A percentile compares a stretch with the other conserved stretches of the same genome.
phyloP scores from a whole-genome alignment of 176 grass and related monocot genomes.

The Hsuehochloa calcarea region DNA sequence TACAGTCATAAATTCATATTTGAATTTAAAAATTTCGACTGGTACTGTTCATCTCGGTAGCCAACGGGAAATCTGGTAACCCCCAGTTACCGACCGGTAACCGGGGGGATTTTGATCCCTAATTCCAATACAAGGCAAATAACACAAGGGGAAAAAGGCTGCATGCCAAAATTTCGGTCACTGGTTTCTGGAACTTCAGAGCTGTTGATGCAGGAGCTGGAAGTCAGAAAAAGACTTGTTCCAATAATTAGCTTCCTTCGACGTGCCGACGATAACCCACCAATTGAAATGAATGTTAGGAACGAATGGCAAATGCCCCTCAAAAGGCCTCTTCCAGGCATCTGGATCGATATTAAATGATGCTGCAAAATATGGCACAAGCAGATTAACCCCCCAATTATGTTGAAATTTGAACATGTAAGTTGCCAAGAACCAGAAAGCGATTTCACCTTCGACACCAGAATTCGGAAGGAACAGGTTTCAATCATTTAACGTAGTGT shows the following conservation, averaged over 20 bases:
- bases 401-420: conserved; percentile 2
- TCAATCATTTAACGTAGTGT: conserved; percentile 37
- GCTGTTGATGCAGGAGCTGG: conserved; percentile 2
- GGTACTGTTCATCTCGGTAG: too few relatives aligned
- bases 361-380: conserved; percentile 31
- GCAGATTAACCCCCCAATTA: conserved; percentile 24
- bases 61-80: too few relatives aligned
- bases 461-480: conserved; percentile 20
- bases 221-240: conserved; percentile 9
- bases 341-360: conserved; percentile 25
- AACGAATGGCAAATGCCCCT: conserved; percentile 38
- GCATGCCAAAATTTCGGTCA: conserved; percentile 18
- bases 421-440: conserved; percentile 14
- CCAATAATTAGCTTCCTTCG: conserved; percentile 1
- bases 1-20: too few relatives aligned
- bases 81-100: too few relatives aligned
- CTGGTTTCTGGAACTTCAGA: background rate
- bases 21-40: too few relatives aligned
- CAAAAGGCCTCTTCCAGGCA: conserved; percentile 22
- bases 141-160: conserved; percentile 18
- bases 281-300: conserved; percentile 42
- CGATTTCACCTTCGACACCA: conserved; percentile 40
- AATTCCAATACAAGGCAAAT: conserved; percentile 4
- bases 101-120: too few relatives aligned
- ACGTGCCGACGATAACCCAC: conserved; percentile 12